These are phyloP conservation scores for Chalciporus piperatus DNA, from an alignment of 768 basidiomycete species.

Conservation along the genomic window DNA sequence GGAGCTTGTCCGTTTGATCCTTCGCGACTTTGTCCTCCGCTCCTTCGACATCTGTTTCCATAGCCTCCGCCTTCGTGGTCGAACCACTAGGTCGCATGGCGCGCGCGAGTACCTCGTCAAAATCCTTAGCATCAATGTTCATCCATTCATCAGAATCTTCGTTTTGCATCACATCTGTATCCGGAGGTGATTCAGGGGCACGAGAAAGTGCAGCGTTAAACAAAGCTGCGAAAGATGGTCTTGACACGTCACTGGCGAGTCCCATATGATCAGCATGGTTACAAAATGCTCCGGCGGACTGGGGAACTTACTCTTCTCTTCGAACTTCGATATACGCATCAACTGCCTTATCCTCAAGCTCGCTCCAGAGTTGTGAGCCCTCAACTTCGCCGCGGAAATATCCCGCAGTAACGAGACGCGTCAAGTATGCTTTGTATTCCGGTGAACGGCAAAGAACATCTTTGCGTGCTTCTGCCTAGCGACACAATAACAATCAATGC, in stretches of 20 bases:
- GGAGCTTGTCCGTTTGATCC: constrained; percentile 67
- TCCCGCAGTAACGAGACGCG: constrained; percentile 56
- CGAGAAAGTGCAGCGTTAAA: constrained; percentile 63
- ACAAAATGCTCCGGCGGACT: not conserved
- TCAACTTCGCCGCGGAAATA: constrained; percentile 80
- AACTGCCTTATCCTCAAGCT: constrained; percentile 68
- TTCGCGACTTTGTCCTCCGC: constrained; percentile 48
- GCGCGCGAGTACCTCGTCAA: constrained; percentile 69
- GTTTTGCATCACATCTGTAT: constrained; percentile 19
- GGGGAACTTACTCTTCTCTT: constrained; percentile 65
- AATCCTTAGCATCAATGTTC: constrained; percentile 68
- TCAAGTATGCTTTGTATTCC: constrained; percentile 70
- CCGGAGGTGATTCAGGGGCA: constrained; percentile 30
- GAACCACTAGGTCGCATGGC: constrained; percentile 25
- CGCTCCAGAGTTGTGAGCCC: constrained; percentile 75
- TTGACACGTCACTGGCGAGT: constrained; percentile 47
- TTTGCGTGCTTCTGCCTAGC: constrained; percentile 60
- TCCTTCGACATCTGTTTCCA: constrained; percentile 47
- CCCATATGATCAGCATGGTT: constrained; percentile 2
- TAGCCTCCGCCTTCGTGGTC: constrained; percentile 31
- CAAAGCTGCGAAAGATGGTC: constrained; percentile 73
- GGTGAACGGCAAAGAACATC: constrained; percentile 65
- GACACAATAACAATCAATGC: not conserved
- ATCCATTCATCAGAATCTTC: constrained; percentile 88
- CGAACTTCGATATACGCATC: constrained; percentile 60